A percentile compares a stretch with the other conserved stretches of the same genome.
These are phyloP conservation scores for Abrus pulchellus DNA, from an alignment of 306 rosid genomes.

Conservation along the genomic window DNA sequence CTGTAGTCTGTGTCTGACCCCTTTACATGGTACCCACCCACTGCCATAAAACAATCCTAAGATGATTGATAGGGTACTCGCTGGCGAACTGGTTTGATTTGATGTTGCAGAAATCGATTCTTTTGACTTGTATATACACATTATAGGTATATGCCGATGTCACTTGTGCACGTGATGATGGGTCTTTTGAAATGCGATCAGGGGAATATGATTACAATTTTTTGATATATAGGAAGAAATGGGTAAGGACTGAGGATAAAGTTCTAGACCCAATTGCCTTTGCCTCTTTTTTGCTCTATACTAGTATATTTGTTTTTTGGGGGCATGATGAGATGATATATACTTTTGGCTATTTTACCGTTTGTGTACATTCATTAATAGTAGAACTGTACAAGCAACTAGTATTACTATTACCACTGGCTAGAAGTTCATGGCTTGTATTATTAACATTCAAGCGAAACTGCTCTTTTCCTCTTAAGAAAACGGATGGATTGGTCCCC, in stretches of 20 bases:
- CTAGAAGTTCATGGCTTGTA: conserved; percentile 11
- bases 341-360: conserved; percentile 29
- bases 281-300: conserved; percentile 3
- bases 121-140: conserved; percentile 54
- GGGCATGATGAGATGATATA: conserved; percentile 24
- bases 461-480: neutral
- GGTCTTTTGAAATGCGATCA: conserved; percentile 37
- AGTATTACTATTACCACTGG: conserved; percentile 6
- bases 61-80: neutral
- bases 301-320: conserved; percentile 12
- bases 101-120: conserved; percentile 25
- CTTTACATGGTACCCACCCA: neutral
- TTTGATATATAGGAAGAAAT: conserved; percentile 36
- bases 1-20: conserved; percentile 57
- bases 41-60: neutral
- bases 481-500: conserved; percentile 7
- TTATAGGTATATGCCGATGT: conserved; percentile 32
- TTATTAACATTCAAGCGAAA: neutral
- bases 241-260: conserved; percentile 37
- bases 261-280: conserved; percentile 28
- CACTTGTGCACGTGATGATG: conserved; percentile 39
- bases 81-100: neutral
- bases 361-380: conserved; percentile 38
- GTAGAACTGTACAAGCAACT: conserved; percentile 42
- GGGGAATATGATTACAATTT: conserved; percentile 44